Evolutionary conservation across 108 stramenopile genomes (phyloP).

Genomic region (Nitzschia palea): DNA sequence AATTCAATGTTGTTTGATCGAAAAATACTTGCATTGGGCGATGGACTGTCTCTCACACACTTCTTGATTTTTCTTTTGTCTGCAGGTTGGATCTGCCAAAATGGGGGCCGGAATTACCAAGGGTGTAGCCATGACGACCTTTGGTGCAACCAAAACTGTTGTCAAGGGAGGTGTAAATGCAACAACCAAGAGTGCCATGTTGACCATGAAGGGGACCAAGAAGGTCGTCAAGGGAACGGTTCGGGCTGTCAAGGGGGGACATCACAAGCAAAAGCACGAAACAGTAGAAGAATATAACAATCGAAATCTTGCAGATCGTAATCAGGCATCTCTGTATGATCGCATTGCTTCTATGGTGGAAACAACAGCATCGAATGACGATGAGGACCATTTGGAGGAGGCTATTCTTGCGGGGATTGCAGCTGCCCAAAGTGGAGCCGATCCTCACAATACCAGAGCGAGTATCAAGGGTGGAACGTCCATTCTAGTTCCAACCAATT

Average conservation of each 20-base stretch:
- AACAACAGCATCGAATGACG: not conserved
- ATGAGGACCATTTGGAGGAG: not conserved
- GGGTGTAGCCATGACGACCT: constrained; percentile 6
- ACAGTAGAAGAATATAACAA: not conserved
- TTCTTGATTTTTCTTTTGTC: not conserved
- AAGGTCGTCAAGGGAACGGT: constrained; percentile 17
- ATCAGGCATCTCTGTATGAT: constrained; percentile 2
- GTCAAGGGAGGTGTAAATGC: constrained; percentile 3
- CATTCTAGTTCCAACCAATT: constrained; percentile 6
- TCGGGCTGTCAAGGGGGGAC: constrained; percentile 12
- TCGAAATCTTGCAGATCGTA: constrained; percentile 2
- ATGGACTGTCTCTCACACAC: not conserved
- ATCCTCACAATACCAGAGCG: not conserved
- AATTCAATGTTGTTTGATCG: not conserved
- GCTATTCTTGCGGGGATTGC: not conserved
- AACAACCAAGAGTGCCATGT: constrained; percentile 1
- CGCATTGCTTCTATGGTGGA: constrained; percentile 9
- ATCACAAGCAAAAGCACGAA: constrained; percentile 5
- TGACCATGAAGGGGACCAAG: constrained; percentile 19
- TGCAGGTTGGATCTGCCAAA: constrained; percentile 9
- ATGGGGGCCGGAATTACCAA: constrained; percentile 15
- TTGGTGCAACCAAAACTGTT: constrained; percentile 11
- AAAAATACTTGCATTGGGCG: not conserved
- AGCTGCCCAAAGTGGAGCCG: not conserved
- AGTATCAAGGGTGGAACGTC: not conserved